Base-by-base conservation (phyloP, 2,329 filamentous ascomycete species). In the Pezicula neosporulosa region DNA sequence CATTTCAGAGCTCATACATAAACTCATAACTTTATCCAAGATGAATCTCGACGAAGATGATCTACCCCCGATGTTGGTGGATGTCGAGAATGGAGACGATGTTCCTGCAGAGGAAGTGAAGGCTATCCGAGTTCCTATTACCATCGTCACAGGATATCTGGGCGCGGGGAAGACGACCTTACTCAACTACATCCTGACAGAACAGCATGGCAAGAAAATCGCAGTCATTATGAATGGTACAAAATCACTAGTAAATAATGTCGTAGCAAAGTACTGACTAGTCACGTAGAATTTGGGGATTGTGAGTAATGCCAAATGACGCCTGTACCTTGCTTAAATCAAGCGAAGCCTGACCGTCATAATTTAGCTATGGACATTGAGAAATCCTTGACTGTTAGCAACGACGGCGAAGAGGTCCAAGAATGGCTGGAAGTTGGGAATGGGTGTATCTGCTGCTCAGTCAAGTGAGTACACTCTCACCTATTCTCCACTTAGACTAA, bases 351-450 rank as follows among this genome's bases (percentile, higher is more conserved):
- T 44, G 12, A 33, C 30, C 27, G 35, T 54, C 35, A 51, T 49
- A 43, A 48, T 52, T 45, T 62, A 65, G 90, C 93, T 49, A 80
- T 91, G 62, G 93, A 97, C 64, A 96, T 99, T 58, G 94, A 99
- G 69, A 97, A 96, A 68, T 92, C 91, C 41, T 78, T 99, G 56
- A 97, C 93, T 0, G 85, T 99, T 60, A 96, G 87, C 67, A 85
- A 92, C 66, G 87, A 86, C 53, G 88, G 85, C 37, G 83, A 93
- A 64, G 81, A 90, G 64, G 89, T 93, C 6, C 87, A 94, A 66
- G 91, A 96, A 75, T 99, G 95, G 89, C 83, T 99, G 27, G 92
- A 97, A 56, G 84, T 99, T 48, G 91, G 90, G 48, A 99, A 99
- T 62, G 94, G 94, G 56, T 99, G 94, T 68, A 91, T 99, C 59